Evolutionary conservation across 176 grass and related monocot species (phyloP).

Genomic region (Raddia distichophylla): DNA sequence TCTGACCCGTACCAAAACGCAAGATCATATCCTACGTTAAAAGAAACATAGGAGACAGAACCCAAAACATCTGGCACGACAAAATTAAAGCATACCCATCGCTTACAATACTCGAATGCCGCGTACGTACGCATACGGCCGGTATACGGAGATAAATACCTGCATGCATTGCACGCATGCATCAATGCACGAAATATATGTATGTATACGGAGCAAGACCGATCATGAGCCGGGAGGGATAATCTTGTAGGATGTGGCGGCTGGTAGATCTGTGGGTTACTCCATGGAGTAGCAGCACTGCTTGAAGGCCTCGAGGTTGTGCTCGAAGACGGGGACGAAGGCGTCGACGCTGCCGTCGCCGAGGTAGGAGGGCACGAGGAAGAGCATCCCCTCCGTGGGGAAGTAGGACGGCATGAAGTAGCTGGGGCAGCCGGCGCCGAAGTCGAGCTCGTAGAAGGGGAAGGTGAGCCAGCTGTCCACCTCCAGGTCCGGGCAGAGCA

Average conservation of each 20-base stretch:
- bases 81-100: background rate
- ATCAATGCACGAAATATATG: no score
- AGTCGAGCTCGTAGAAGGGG: conserved; percentile 69
- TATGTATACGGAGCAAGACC: no score
- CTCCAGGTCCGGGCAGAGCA: conserved; percentile 64
- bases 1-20: no score
- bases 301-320: conserved; percentile 68
- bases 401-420: conserved; percentile 77
- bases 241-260: background rate
- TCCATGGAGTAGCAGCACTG: conserved; percentile 62
- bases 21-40: background rate
- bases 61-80: background rate
- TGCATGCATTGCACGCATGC: background rate
- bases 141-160: background rate
- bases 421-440: conserved; percentile 52
- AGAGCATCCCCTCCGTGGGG: conserved; percentile 61
- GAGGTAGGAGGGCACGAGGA: conserved; percentile 56
- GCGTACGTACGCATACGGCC: background rate
- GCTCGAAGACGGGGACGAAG: conserved; percentile 58
- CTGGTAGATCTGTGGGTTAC: background rate
- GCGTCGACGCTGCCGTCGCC: conserved; percentile 70
- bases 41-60: background rate
- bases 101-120: background rate
- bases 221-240: no score
- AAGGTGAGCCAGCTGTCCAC: conserved; percentile 71